Evolutionary conservation across 2,329 filamentous ascomycete genomes (phyloP).

Genomic region (Sporothrix protearum): DNA sequence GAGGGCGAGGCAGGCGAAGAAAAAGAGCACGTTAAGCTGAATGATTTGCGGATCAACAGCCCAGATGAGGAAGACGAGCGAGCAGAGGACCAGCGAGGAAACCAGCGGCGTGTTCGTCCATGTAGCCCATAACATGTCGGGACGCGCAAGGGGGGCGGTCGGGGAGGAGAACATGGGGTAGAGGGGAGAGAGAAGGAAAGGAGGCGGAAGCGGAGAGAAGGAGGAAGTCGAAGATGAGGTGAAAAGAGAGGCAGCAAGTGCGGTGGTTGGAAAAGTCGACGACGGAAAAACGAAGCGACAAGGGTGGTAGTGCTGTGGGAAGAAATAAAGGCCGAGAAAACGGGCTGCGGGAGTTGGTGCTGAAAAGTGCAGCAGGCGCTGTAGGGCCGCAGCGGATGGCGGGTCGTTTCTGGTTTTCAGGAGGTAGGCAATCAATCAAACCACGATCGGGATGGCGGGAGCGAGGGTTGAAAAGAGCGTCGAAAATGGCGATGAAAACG

Average conservation of each 20-base stretch:
- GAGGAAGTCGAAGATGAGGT: not conserved
- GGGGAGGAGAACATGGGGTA: constrained; percentile 23
- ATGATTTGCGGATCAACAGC: constrained; percentile 44
- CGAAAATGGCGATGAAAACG: constrained; percentile 10
- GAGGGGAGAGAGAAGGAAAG: not conserved
- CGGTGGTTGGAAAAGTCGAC: constrained; percentile 2
- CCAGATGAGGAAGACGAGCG: constrained; percentile 44
- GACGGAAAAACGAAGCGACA: constrained; percentile 12
- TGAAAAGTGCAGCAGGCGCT: not conserved
- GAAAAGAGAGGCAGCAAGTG: not conserved
- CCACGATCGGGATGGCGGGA: not conserved
- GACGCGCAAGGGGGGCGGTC: constrained; percentile 27
- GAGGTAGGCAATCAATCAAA: constrained; percentile 14
- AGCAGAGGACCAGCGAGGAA: constrained; percentile 44
- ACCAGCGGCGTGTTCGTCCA: constrained; percentile 43
- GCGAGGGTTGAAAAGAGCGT: not conserved
- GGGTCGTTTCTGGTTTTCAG: constrained; percentile 19
- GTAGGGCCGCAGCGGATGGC: constrained; percentile 21
- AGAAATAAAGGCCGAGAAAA: constrained; percentile 16
- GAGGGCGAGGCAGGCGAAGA: constrained; percentile 41
- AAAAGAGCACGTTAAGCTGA: constrained; percentile 43
- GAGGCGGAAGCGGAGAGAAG: not conserved
- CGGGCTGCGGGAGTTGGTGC: not conserved
- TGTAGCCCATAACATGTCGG: constrained; percentile 51
- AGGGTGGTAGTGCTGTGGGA: constrained; percentile 14